A percentile compares a stretch with the other conserved stretches of the same genome.
phyloP scores from a whole-genome alignment of 129 eudicot species.

The Centrapalus pauciflorus region DNA sequence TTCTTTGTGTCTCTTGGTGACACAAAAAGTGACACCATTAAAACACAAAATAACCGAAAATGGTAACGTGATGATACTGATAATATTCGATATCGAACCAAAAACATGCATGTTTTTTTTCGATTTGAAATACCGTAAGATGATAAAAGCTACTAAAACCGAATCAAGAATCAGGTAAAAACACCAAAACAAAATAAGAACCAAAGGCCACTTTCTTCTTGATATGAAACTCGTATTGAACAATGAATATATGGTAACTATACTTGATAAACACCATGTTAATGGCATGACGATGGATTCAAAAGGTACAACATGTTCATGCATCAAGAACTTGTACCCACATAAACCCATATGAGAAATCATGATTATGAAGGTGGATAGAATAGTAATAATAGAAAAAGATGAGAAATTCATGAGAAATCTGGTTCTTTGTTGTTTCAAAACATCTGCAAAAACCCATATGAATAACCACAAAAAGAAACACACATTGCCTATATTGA shows the following conservation, averaged over 20 bases:
- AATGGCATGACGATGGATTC: slow-evolving; percentile 30
- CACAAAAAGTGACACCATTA: slow-evolving; percentile 29
- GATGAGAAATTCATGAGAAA: neutral
- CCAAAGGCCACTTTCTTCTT: slow-evolving; percentile 51
- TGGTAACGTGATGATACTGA: slow-evolving; percentile 48
- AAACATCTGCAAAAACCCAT: slow-evolving; percentile 45
- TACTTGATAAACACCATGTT: slow-evolving; percentile 54
- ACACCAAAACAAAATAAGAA: slow-evolving; percentile 64
- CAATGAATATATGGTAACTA: slow-evolving; percentile 36
- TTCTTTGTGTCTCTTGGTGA: slow-evolving; percentile 15
- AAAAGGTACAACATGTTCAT: slow-evolving; percentile 7
- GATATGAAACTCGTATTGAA: slow-evolving; percentile 4
- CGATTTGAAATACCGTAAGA: slow-evolving; percentile 21
- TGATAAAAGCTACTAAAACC: slow-evolving; percentile 19
- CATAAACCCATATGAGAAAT: slow-evolving; percentile 41
- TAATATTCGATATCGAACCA: slow-evolving; percentile 27
- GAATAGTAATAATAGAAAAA: slow-evolving; percentile 32
- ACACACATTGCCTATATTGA: slow-evolving; percentile 31
- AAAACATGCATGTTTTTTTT: slow-evolving; percentile 22
- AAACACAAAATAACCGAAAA: slow-evolving; percentile 46
- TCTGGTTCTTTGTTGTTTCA: slow-evolving; percentile 19
- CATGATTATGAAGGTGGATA: slow-evolving; percentile 31
- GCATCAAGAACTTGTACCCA: slow-evolving; percentile 30
- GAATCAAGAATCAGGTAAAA: slow-evolving; percentile 35
- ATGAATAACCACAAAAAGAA: slow-evolving; percentile 46